These are phyloP conservation scores for Exophiala sp. DNA, from an alignment of 2,329 filamentous ascomycete species.

Conservation along the genomic window DNA sequence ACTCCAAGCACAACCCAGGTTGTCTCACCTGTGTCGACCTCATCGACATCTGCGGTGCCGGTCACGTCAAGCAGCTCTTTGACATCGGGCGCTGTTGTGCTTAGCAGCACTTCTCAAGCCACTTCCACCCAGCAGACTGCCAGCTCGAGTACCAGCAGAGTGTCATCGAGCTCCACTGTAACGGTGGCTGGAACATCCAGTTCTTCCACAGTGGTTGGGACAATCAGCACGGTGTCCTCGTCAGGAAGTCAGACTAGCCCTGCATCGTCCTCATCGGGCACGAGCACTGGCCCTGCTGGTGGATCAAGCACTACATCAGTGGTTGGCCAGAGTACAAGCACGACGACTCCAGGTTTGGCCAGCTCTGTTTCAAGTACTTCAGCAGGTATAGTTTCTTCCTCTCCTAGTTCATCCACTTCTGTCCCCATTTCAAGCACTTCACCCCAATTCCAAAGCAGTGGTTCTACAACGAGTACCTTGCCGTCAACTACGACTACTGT, in stretches of 20 bases:
- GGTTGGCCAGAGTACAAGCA: constrained; percentile 4
- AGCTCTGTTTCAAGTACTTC: constrained; percentile 15
- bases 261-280: constrained; percentile 9
- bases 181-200: not conserved
- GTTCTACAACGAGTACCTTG: not conserved
- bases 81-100: not conserved
- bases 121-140: not conserved
- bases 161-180: constrained; percentile 9
- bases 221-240: not conserved
- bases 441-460: constrained; percentile 10
- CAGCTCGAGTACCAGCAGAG: constrained; percentile 6
- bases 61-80: not conserved
- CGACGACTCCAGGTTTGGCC: constrained; percentile 9
- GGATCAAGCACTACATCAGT: constrained; percentile 14
- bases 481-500: constrained; percentile 5
- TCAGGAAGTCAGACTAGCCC: constrained; percentile 5
- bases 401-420: constrained; percentile 15
- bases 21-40: not conserved
- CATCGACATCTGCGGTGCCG: not conserved
- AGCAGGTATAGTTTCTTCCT: constrained; percentile 24
- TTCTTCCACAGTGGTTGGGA: not conserved
- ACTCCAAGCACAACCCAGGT: not conserved
- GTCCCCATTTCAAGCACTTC: constrained; percentile 13
- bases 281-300: constrained; percentile 9
- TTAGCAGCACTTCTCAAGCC: not conserved